Evolutionary conservation across 1,139 yeast genomes (phyloP).

Genomic region (Kazachstania sp.): DNA sequence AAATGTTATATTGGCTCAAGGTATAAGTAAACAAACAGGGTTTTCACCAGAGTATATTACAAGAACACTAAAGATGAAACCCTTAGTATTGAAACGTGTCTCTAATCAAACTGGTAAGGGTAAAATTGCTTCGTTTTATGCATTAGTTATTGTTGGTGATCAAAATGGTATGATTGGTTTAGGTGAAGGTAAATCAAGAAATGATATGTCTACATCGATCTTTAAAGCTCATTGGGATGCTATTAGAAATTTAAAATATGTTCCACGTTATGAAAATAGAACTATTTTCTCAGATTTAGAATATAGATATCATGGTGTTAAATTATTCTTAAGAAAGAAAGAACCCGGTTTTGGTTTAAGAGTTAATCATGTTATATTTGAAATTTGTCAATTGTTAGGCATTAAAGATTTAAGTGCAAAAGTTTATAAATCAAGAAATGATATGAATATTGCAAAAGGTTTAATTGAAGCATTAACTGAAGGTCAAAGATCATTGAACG

Average conservation of each 20-base stretch:
- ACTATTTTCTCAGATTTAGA: constrained; percentile 83
- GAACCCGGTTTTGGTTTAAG: constrained; percentile 93
- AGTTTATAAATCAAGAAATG: constrained; percentile 85
- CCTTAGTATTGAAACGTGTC: constrained; percentile 68
- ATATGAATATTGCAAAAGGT: constrained; percentile 90
- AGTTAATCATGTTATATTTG: constrained; percentile 84
- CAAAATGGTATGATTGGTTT: constrained; percentile 88
- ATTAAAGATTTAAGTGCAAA: constrained; percentile 89
- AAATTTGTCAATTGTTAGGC: constrained; percentile 91
- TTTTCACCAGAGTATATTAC: constrained; percentile 58
- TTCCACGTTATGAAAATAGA: constrained; percentile 85
- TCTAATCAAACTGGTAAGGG: constrained; percentile 93
- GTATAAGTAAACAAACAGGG: constrained; percentile 65
- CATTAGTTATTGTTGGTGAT: constrained; percentile 88
- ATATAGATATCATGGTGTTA: constrained; percentile 80
- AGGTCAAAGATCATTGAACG: constrained; percentile 74
- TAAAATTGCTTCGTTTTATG: constrained; percentile 76
- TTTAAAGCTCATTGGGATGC: constrained; percentile 93
- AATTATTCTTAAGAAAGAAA: constrained; percentile 72
- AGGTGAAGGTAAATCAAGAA: constrained; percentile 90
- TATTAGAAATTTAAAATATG: constrained; percentile 69
- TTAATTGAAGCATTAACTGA: constrained; percentile 73
- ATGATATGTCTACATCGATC: constrained; percentile 68
- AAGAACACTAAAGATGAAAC: constrained; percentile 51
- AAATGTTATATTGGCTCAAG: constrained; percentile 39